These are phyloP conservation scores for Ophiocordyceps robertsii DNA, from an alignment of 2,329 filamentous ascomycete species.

Conservation along the genomic window DNA sequence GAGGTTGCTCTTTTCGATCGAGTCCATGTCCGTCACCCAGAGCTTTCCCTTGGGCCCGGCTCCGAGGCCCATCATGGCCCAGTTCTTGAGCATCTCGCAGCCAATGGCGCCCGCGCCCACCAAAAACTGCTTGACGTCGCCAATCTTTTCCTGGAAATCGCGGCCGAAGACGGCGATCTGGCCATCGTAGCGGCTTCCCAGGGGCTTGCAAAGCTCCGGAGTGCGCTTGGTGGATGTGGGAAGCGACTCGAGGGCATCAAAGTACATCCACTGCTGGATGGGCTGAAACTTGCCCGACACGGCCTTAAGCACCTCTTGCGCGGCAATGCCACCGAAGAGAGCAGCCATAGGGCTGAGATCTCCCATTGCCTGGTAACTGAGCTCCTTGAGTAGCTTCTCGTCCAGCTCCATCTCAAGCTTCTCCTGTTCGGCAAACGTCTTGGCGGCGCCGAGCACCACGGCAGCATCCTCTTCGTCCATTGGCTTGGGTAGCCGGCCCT, in stretches of 20 bases:
- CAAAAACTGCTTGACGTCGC: slow-evolving; percentile 82
- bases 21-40: slow-evolving; percentile 92
- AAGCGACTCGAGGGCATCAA: slow-evolving; percentile 93
- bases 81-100: slow-evolving; percentile 99
- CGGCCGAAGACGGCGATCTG: slow-evolving; percentile 93
- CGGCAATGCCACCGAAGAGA: slow-evolving; percentile 85
- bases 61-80: slow-evolving; percentile 95
- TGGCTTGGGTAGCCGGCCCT: slow-evolving; percentile 65
- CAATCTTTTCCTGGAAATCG: slow-evolving; percentile 87
- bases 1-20: slow-evolving; percentile 96
- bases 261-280: slow-evolving; percentile 93
- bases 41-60: slow-evolving; percentile 82
- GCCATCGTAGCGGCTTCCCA: slow-evolving; percentile 80
- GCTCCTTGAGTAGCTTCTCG: slow-evolving; percentile 82
- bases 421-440: slow-evolving; percentile 59
- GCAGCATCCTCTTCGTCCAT: slow-evolving; percentile 76
- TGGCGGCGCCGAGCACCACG: slow-evolving; percentile 62
- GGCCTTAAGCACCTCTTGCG: slow-evolving; percentile 91
- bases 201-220: slow-evolving; percentile 77
- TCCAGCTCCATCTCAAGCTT: slow-evolving; percentile 60
- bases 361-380: slow-evolving; percentile 87
- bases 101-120: slow-evolving; percentile 95
- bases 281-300: slow-evolving; percentile 97
- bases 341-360: slow-evolving; percentile 88
- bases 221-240: slow-evolving; percentile 62